Percentiles rank a stretch among this genome's conserved stretches.
Conservation (phyloP, 2,329 filamentous ascomycete genomes). For the Pseudogymnoascus sp. region DNA sequence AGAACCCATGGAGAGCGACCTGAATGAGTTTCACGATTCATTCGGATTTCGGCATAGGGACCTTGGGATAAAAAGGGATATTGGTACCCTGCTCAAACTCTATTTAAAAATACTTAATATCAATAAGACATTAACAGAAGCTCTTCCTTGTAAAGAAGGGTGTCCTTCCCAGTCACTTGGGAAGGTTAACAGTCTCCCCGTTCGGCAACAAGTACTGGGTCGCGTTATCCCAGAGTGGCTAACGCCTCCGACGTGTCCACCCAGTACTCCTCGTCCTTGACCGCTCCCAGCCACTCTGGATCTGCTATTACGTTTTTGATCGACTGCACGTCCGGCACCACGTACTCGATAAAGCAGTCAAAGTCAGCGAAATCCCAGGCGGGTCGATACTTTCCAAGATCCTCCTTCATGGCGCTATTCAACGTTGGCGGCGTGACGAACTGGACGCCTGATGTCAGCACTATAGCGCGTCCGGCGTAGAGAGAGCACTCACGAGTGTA, state of each 20-base stretch:
- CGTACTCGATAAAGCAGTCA: slow-evolving; percentile 28
- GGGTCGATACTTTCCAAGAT: slow-evolving; percentile 15
- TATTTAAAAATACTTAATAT: background rate
- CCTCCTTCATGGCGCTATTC: slow-evolving; percentile 19
- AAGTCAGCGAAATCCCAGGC: slow-evolving; percentile 20
- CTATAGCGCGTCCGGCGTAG: background rate
- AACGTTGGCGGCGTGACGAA: slow-evolving; percentile 20
- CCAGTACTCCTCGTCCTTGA: slow-evolving; percentile 28
- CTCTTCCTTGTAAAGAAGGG: background rate
- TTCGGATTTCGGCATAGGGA: background rate
- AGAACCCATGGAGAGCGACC: background rate
- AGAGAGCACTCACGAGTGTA: slow-evolving; percentile 21
- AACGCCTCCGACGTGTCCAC: slow-evolving; percentile 24
- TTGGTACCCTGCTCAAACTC: slow-evolving; percentile 2
- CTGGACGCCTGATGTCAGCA: slow-evolving; percentile 15
- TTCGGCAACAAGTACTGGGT: slow-evolving; percentile 24
- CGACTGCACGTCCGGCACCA: slow-evolving; percentile 16
- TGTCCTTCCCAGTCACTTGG: slow-evolving; percentile 10
- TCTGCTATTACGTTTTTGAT: slow-evolving; percentile 23
- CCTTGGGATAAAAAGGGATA: background rate
- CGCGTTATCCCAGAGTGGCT: slow-evolving; percentile 22
- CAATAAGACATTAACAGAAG: background rate
- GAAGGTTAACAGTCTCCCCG: slow-evolving; percentile 23
- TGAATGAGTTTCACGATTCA: background rate
- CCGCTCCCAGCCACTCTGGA: slow-evolving; percentile 21